Evolutionary conservation across 345 rosid genomes (phyloP), one percentile per base, ranked within the genome.

Genomic region (Euphorbia tirucalli): DNA sequence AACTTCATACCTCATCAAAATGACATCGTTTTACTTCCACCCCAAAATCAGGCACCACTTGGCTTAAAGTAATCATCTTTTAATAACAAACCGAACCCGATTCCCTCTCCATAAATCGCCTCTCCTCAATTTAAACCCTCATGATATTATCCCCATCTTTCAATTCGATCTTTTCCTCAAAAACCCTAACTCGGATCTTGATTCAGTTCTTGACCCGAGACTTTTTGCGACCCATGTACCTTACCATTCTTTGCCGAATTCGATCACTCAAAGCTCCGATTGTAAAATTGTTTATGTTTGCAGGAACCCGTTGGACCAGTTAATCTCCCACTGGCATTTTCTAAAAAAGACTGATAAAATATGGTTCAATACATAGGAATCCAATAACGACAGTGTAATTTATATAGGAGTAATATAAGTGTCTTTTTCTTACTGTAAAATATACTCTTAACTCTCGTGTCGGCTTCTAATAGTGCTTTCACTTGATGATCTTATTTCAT

Each of bases 41-140:
- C 0, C 64, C 64, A 30, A 60, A 30, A 60, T 31, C 64, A 60
- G 64, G 64, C 39, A 60, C 22, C 6, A 60, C 21, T 60, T 60
- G 64, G 64, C 30, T 60, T 2, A 60, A 28, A 7, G 11, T 39
- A 15, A 27, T 60, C 30, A 16, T 60, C 30, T 31, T 28, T 31
- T 31, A 4, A 60, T 60, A 0, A 1, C 21, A 30, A 60, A 30
- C 0, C 39, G 64, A 0, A 60, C 10, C 41, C 41, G 7, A 0
- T 60, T 11, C 1, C 1, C 18, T 8, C 39, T 60, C 22, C 15
- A 31, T 31, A 21, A 60, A 6, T 13, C 39, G 2, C 64, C 64
- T 15, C 28, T 60, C 11, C 24, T 31, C 22, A 28, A 39, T 60
- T 60, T 39, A 5, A 60, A 7, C 28, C 64, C 64, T 30, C 64